A percentile compares a stretch with the other conserved stretches of the same genome.
Evolutionary conservation across 2,329 filamentous ascomycete species (phyloP).

Genomic region (Ilyonectria robusta): DNA sequence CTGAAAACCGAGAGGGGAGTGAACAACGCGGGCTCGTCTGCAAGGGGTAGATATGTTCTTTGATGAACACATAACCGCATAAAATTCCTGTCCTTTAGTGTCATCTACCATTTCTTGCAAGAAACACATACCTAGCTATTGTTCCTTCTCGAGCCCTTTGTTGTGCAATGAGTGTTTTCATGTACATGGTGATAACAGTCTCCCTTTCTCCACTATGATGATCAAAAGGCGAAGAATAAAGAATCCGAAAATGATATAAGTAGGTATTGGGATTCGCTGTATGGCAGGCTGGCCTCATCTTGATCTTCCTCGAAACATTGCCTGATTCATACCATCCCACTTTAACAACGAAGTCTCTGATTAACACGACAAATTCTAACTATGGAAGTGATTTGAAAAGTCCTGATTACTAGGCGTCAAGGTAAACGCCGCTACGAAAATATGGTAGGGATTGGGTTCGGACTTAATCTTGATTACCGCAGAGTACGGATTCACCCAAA

Average conservation of each 20-base stretch:
- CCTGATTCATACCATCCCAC: too few species aligned
- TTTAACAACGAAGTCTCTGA: too few species aligned
- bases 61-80: not conserved
- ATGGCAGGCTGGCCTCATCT: too few species aligned
- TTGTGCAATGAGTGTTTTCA: not conserved
- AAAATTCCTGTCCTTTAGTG: too few species aligned
- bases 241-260: not conserved
- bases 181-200: not conserved
- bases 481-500: not conserved
- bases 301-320: too few species aligned
- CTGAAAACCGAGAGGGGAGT: not conserved
- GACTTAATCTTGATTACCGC: not conserved
- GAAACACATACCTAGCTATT: not conserved
- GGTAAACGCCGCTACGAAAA: not conserved
- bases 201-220: not conserved
- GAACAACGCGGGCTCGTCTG: not conserved
- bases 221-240: not conserved
- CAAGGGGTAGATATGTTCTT: not conserved
- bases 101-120: too few species aligned
- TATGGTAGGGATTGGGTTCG: not conserved
- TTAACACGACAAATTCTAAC: too few species aligned
- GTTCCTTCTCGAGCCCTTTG: not conserved
- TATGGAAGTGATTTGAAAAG: too few species aligned
- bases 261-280: not conserved
- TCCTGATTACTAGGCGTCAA: not conserved